Base-by-base conservation (phyloP, 2,329 filamentous ascomycete species). In the Alternaria dauci region DNA sequence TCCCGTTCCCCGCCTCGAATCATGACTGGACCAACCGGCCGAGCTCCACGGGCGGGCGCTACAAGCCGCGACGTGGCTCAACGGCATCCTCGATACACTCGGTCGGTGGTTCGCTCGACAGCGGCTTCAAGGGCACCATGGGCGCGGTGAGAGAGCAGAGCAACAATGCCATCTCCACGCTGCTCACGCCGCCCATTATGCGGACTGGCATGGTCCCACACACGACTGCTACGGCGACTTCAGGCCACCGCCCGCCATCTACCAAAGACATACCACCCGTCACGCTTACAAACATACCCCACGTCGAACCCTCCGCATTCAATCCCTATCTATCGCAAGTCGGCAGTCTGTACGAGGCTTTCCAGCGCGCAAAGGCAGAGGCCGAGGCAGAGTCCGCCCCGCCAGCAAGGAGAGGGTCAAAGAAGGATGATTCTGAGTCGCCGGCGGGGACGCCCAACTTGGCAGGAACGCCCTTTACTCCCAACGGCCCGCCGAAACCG, bases 251-350 rank as follows among this genome's bases (percentile, higher is more conserved):
- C 69, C 89, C 92, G 14, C 94, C 94, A 0, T 96, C 93, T 1
- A 85, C 91, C 18, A 88, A 88, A 77, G 94, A 99, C 75, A 99
- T 99, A 38, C 94, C 94, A 1, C 94, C 94, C 0, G 95, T 99
- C 0, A 89, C 93, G 1, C 83, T 99, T 61, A 94, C 93, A 8
- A 97, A 96, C 70, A 92, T 98, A 46, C 87, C 89, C 11, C 91
- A 91, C 70, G 85, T 98, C 68, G 92, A 97, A 39, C 80, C 88
- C 0, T 87, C 90, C 63, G 90, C 91, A 58, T 99, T 99, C 77
- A 89, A 89, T 55, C 84, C 91, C 8, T 99, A 99, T 74, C 82
- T 98, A 7, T 85, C 88, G 4, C 92, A 97, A 77, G 91, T 98
- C 36, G 93, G 93, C 18, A 88, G 90, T 2, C 80, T 98, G 3